A percentile compares a stretch with the other conserved stretches of the same genome.
Evolutionary conservation across 1,139 yeast genomes (phyloP).

Genomic region (Yamadazyma dushanensis): DNA sequence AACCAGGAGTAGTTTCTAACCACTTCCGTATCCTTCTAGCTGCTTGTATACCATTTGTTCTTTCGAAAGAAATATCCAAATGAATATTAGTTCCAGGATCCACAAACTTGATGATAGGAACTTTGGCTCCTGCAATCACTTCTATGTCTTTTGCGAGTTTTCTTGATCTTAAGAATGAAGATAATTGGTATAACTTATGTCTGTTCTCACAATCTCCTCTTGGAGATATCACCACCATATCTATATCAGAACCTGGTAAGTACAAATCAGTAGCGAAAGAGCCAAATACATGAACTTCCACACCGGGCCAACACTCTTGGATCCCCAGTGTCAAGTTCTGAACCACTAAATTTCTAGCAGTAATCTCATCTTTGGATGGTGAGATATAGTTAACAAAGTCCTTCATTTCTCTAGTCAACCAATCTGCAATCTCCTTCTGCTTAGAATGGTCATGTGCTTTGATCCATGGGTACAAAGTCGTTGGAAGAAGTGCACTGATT

Average conservation of each 20-base stretch:
- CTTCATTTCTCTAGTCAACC: constrained; percentile 84
- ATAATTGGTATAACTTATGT: constrained; percentile 68
- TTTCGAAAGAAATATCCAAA: constrained; percentile 89
- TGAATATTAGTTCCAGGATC: constrained; percentile 73
- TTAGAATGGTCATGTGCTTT: constrained; percentile 71
- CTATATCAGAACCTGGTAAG: constrained; percentile 95
- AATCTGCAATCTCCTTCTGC: constrained; percentile 76
- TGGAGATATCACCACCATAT: constrained; percentile 79
- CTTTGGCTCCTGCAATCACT: constrained; percentile 89
- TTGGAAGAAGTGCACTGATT: constrained; percentile 16
- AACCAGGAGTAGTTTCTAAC: constrained; percentile 73
- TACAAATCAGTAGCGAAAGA: constrained; percentile 94
- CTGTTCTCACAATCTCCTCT: constrained; percentile 67
- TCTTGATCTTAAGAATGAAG: constrained; percentile 64
- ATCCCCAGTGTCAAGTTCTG: constrained; percentile 59
- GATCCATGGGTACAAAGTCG: constrained; percentile 74
- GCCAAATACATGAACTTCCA: constrained; percentile 87
- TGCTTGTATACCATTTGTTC: constrained; percentile 82
- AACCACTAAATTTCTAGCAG: constrained; percentile 67
- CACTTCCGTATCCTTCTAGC: constrained; percentile 78
- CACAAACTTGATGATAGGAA: constrained; percentile 91
- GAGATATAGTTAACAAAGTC: constrained; percentile 87
- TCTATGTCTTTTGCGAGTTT: constrained; percentile 73
- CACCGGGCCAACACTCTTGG: constrained; percentile 69
- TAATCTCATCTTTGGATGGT: constrained; percentile 77